Conservation (phyloP, 371 early-diverging fungal genomes). For the Mucor velutinosus region DNA sequence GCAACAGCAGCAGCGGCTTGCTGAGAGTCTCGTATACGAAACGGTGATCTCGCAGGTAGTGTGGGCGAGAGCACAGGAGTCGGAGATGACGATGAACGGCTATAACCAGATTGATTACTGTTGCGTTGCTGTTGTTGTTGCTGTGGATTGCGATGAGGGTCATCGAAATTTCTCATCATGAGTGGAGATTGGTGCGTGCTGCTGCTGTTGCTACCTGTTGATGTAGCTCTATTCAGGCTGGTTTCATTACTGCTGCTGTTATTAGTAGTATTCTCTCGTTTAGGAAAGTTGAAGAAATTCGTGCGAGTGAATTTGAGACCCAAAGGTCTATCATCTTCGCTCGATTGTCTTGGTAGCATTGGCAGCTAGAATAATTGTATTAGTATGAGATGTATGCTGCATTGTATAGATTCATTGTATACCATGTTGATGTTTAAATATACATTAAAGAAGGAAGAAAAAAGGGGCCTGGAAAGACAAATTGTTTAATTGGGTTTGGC, state of each 20-base stretch:
- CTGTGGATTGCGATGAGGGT: neutral
- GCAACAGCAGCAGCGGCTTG: neutral
- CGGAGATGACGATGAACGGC: conserved; percentile 1
- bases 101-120: neutral
- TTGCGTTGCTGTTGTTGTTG: neutral
- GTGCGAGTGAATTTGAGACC: conserved; percentile 28
- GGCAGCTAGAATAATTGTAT: conserved; percentile 10
- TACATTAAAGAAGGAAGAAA: neutral
- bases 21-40: conserved; percentile 46
- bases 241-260: neutral
- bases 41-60: conserved; percentile 45
- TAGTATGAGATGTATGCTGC: neutral
- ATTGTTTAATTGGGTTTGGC: neutral
- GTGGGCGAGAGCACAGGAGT: conserved; percentile 29
- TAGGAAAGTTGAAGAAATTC: conserved; percentile 24
- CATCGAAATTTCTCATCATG: conserved; percentile 6
- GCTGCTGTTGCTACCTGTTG: neutral
- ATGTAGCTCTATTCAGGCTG: conserved; percentile 4
- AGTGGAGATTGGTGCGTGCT: conserved; percentile 1
- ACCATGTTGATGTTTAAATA: neutral
- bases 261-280: neutral
- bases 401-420: neutral
- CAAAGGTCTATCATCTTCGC: conserved; percentile 30
- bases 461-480: neutral
- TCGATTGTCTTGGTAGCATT: conserved; percentile 21